Percentiles rank a stretch among this genome's conserved stretches.
These are phyloP conservation scores for Bremia lactucae DNA, from an alignment of 352 stramenopile species.

Conservation along the genomic window DNA sequence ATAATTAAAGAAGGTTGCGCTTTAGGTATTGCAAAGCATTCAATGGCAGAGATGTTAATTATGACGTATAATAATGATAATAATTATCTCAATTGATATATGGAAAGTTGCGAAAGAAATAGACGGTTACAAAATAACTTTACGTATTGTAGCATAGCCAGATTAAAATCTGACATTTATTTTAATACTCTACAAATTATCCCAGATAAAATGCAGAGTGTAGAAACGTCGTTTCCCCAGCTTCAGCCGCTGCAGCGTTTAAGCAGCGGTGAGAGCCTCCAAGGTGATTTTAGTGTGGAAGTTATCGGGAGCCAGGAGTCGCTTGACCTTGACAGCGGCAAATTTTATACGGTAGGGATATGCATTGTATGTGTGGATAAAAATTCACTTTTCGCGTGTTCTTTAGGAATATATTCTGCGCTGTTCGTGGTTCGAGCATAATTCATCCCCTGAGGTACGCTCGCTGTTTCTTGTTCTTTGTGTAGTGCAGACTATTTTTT, in stretches of 20 bases:
- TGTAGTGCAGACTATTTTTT: not conserved
- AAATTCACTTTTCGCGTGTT: not conserved
- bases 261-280: conserved; percentile 22
- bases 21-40: no score
- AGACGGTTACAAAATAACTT: no score
- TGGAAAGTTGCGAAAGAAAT: no score
- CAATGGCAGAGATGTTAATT: no score
- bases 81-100: no score
- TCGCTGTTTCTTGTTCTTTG: not conserved
- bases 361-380: not conserved
- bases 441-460: conserved; percentile 33
- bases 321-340: conserved; percentile 73
- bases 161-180: no score
- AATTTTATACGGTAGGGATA: conserved; percentile 69
- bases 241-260: conserved; percentile 16
- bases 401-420: conserved; percentile 76
- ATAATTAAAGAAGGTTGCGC: no score
- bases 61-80: no score
- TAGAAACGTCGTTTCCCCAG: conserved; percentile 17
- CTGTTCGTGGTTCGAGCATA: conserved; percentile 56
- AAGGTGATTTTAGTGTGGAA: conserved; percentile 57
- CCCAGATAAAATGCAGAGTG: no score
- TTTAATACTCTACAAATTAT: no score
- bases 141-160: no score
- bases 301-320: conserved; percentile 74